Base-by-base conservation (phyloP, 140 eudicot genomes). In the Erigeron philadelphicus region DNA sequence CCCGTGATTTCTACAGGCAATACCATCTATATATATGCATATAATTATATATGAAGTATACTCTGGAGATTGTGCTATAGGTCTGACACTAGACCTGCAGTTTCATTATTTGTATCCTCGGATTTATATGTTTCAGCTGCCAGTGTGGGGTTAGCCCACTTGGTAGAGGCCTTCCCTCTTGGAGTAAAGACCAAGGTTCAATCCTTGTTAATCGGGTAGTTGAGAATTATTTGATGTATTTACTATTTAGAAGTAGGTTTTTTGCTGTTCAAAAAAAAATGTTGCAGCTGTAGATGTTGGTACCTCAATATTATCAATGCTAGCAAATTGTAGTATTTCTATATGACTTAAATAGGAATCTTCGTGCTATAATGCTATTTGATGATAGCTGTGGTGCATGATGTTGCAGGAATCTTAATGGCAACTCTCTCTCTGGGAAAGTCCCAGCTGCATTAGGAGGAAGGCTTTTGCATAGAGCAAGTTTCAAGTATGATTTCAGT, bases 401-500 rank as follows among this genome's bases (percentile, higher is more conserved):
- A 15, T 75, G 72, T 11, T 72, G 41, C 79, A 94, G 99, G 84
- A 81, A 94, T 78, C 89, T 94, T 11, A 94, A 94, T 72, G 80
- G 99, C 61, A 94, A 94, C 84, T 87, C 95, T 61, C 95, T 94
- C 18, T 82, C 84, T 44, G 99, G 99, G 76, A 87, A 72, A 83
- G 95, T 94, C 61, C 97, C 99, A 23, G 89, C 95, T 72, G 79
- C 87, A 45, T 70, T 94, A 47, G 99, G 97, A 66, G 99, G 85
- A 78, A 94, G 95, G 83, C 94, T 93, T 52, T 79, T 93, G 80
- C 99, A 93, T 74, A 75, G 99, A 76, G 97, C 99, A 65, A 93
- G 99, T 85, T 89, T 94, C 80, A 94, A 94, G 99, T 94, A 87
- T 52, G 90, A 83, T 81, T 61, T 72, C 23, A 10, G 75, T 80